phyloP scores from a whole-genome alignment of 352 stramenopile species.

The Phytophthora pisi region DNA sequence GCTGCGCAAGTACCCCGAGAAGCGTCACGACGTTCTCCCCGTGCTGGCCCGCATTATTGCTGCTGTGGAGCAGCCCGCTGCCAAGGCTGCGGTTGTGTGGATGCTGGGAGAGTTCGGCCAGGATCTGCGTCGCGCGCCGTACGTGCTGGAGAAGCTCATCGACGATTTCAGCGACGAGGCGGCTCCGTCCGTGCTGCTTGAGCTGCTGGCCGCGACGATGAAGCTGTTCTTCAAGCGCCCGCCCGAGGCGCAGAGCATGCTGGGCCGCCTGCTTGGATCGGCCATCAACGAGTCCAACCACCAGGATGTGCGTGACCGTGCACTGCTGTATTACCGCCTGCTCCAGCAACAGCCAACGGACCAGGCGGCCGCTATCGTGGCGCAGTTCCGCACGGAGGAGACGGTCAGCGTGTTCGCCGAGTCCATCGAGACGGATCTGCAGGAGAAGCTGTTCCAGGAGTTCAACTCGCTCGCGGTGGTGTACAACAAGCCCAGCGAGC shows the following conservation, averaged over 20 bases:
- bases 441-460: constrained; percentile 93
- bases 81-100: constrained; percentile 96
- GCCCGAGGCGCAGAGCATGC: constrained; percentile 97
- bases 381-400: constrained; percentile 73
- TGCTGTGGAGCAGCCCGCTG: constrained; percentile 74
- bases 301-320: constrained; percentile 96
- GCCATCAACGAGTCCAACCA: constrained; percentile 96
- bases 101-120: constrained; percentile 97
- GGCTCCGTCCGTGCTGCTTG: constrained; percentile 90
- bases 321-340: constrained; percentile 98
- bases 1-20: constrained; percentile 95
- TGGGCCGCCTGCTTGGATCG: constrained; percentile 93
- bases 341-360: constrained; percentile 92
- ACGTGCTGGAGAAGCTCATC: constrained; percentile 97
- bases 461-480: constrained; percentile 98
- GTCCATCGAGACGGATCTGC: constrained; percentile 83
- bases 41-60: constrained; percentile 79
- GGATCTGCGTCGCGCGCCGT: constrained; percentile 92
- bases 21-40: constrained; percentile 92
- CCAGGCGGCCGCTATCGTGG: constrained; percentile 90
- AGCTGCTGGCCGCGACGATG: constrained; percentile 95
- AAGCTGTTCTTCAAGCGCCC: constrained; percentile 99
- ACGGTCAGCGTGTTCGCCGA: constrained; percentile 89
- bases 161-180: constrained; percentile 93
- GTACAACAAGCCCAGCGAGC: constrained; percentile 96